Evolutionary conservation across 495 filamentous ascomycete species (phyloP).

Genomic region (Haplographium delicatum): DNA sequence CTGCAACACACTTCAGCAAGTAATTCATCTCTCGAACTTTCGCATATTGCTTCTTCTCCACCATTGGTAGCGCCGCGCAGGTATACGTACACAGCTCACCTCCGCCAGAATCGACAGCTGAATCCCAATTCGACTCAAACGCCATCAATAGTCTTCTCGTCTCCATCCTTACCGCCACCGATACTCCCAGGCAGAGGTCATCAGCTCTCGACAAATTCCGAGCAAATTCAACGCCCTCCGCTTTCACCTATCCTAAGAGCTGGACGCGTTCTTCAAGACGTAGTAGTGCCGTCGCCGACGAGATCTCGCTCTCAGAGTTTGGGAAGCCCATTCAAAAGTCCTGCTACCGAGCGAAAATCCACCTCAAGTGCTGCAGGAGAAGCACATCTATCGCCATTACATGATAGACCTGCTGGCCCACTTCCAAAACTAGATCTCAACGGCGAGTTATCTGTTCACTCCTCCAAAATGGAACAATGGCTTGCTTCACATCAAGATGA

Average conservation of each 20-base stretch:
- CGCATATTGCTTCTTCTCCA: conserved; percentile 24
- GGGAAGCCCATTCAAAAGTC: conserved; percentile 47
- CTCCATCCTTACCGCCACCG: conserved; percentile 32
- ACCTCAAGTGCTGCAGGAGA: conserved; percentile 8
- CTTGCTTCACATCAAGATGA: conserved; percentile 17
- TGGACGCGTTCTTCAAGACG: conserved; percentile 44
- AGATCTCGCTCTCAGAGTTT: conserved; percentile 37
- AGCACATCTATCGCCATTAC: conserved; percentile 1
- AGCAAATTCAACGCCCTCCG: conserved; percentile 29
- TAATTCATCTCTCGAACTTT: conserved; percentile 8
- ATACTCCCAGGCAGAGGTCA: conserved; percentile 21
- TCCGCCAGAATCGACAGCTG: conserved; percentile 20
- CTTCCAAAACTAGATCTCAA: conserved; percentile 15
- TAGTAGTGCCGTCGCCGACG: conserved; percentile 48
- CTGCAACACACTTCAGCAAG: neutral
- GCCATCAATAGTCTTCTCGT: conserved; percentile 29
- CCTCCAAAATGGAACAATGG: conserved; percentile 1
- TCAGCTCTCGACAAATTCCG: conserved; percentile 4
- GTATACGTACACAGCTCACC: conserved; percentile 25
- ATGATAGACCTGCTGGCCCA: conserved; percentile 5
- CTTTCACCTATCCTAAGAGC: conserved; percentile 48
- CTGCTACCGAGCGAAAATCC: conserved; percentile 23
- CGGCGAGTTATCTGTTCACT: conserved; percentile 4
- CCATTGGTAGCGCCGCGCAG: conserved; percentile 21
- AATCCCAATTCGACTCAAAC: conserved; percentile 23